Evolutionary conservation across 805 yeast genomes (phyloP), one percentile per base, ranked within the genome.

Genomic region (Lipomyces japonicus): DNA sequence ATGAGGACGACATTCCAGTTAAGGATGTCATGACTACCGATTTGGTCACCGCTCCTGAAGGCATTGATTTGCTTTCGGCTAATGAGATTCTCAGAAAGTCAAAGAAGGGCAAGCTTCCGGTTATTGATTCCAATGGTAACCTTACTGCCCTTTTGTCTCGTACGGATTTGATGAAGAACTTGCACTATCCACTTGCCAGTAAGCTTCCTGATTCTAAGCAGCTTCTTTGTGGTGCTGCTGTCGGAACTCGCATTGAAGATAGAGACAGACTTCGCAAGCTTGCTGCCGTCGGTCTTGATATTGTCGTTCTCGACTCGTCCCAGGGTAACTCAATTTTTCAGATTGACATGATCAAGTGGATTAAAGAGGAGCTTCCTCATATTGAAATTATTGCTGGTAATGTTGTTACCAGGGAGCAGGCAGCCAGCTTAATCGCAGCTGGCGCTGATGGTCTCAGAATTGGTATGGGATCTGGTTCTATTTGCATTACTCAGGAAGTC

Each of bases 391-490:
- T 93, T 72, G 98, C 95, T 55, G 98, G 98, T 78, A 93, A 93
- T 69, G 98, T 93, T 65, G 97, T 90, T 55, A 90, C 97, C 61
- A 85, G 98, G 72, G 98, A 91, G 72, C 98, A 93, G 78, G 97
- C 98, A 62, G 98, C 98, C 55, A 77, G 81, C 66, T 79, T 93
- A 67, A 91, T 89, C 65, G 84, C 78, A 64, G 96, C 95, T 46
- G 98, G 98, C 73, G 96, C 95, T 46, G 98, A 93, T 71, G 97
- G 90, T 70, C 78, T 93, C 65, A 88, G 97, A 80, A 91, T 93
- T 63, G 98, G 98, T 75, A 93, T 93, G 98, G 98, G 98, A 68
- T 87, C 97, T 30, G 98, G 98, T 66, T 88, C 97, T 57, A 95
- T 95, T 70, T 93, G 98, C 80, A 93, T 93, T 69, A 93, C 98